Conservation (phyloP, 805 yeast genomes). For the Wickerhamiella occidentalis region DNA sequence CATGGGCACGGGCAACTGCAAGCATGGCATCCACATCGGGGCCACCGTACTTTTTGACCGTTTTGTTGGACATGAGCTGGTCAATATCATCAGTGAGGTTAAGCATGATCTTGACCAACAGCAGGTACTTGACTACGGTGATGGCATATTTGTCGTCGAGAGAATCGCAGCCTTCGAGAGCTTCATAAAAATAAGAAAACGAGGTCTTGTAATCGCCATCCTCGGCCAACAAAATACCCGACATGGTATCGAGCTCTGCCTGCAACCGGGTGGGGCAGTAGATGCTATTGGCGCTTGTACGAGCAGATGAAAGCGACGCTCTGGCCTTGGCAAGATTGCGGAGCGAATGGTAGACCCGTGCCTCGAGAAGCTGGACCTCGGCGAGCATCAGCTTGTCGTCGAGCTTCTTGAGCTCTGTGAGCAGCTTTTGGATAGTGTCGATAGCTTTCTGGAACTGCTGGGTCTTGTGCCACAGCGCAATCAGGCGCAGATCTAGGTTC, state of each 20-base stretch:
- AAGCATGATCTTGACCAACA: conserved; percentile 85
- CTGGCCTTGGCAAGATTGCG: conserved; percentile 83
- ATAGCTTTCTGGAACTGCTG: conserved; percentile 57
- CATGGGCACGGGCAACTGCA: conserved; percentile 79
- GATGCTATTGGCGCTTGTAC: conserved; percentile 94
- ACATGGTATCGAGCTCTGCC: conserved; percentile 89
- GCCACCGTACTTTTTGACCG: conserved; percentile 60
- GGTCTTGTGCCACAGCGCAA: conserved; percentile 60
- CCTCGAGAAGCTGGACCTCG: conserved; percentile 86
- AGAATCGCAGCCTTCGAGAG: conserved; percentile 80
- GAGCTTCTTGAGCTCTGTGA: conserved; percentile 78
- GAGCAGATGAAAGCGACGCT: conserved; percentile 86
- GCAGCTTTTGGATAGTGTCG: conserved; percentile 53
- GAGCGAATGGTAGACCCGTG: conserved; percentile 80
- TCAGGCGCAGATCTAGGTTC: conserved; percentile 70
- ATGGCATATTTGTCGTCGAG: conserved; percentile 43
- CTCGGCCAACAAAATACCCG: conserved; percentile 92
- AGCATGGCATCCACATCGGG: conserved; percentile 92
- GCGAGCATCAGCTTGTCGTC: conserved; percentile 94
- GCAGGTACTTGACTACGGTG: conserved; percentile 79
- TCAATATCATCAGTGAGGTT: conserved; percentile 78
- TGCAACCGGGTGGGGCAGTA: conserved; percentile 89
- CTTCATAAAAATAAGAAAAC: conserved; percentile 85
- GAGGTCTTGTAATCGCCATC: conserved; percentile 96
- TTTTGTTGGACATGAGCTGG: conserved; percentile 61